Evolutionary conservation across 1,284 basidiomycete species (phyloP).

Genomic region (Microbotryomycetes sp.): DNA sequence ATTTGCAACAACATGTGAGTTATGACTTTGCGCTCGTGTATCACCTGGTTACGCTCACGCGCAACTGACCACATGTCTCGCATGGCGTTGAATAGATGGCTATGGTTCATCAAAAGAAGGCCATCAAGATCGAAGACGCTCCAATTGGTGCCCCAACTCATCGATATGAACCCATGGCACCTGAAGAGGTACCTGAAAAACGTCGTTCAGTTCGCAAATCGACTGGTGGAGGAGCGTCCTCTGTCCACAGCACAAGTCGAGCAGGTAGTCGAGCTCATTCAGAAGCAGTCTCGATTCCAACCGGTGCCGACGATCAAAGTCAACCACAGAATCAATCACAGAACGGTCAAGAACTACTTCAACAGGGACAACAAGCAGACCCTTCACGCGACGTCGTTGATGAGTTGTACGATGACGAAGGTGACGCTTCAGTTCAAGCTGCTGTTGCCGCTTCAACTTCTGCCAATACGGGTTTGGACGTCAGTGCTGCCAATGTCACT

Average conservation of each 20-base stretch:
- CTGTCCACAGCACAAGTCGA: no score
- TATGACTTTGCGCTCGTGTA: neutral
- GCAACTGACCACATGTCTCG: neutral
- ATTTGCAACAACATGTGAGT: constrained; percentile 31
- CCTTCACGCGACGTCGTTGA: neutral
- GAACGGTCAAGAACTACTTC: no score
- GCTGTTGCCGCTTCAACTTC: neutral
- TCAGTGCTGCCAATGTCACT: neutral
- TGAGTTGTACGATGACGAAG: neutral
- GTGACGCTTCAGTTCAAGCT: neutral
- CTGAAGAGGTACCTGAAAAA: neutral
- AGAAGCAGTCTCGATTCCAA: neutral
- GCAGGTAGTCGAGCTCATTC: no score
- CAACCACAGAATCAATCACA: no score
- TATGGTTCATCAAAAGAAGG: constrained; percentile 3
- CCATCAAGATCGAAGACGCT: constrained; percentile 2
- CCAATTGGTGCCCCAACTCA: neutral
- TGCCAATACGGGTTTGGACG: neutral
- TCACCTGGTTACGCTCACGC: neutral
- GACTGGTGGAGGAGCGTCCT: no score
- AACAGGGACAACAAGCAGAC: no score
- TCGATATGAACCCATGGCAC: neutral
- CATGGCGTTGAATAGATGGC: neutral
- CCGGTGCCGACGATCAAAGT: no score
- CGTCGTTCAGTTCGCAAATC: no score